Evolutionary conservation across 163 green algal species (phyloP).

Genomic region (Volvox carteri): DNA sequence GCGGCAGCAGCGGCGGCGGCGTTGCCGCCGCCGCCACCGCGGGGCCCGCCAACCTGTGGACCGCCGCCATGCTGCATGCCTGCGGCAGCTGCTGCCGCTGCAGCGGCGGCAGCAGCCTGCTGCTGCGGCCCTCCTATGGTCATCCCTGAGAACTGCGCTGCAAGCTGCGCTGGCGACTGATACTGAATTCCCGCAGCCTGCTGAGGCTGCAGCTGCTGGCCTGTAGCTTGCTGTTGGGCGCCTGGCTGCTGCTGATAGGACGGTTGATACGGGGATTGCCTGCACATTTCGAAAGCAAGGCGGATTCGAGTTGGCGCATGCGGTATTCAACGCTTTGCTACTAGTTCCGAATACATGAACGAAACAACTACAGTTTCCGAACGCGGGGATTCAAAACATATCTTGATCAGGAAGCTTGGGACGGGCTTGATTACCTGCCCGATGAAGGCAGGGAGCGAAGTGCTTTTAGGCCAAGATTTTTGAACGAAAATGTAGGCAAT

Average conservation of each 20-base stretch:
- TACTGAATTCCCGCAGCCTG: conserved; percentile 22
- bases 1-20: too few relatives aligned
- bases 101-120: neutral
- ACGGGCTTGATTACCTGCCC: too few relatives aligned
- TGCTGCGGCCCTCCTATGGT: neutral
- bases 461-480: too few relatives aligned
- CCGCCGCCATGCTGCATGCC: conserved; percentile 21
- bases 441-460: too few relatives aligned
- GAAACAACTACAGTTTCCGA: too few relatives aligned
- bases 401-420: too few relatives aligned
- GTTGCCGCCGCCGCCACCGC: neutral
- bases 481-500: too few relatives aligned
- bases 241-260: neutral
- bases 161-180: conserved; percentile 25
- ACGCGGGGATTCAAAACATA: too few relatives aligned
- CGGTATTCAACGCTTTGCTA: too few relatives aligned
- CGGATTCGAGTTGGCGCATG: too few relatives aligned
- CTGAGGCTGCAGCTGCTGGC: neutral
- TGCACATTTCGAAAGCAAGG: neutral
- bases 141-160: conserved; percentile 45
- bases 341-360: too few relatives aligned
- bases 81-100: neutral
- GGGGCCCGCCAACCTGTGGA: neutral
- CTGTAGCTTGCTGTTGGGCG: neutral
- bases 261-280: conserved; percentile 33